Evolutionary conservation across 345 rosid species (phyloP).

Genomic region (Lumnitzera racemosa): DNA sequence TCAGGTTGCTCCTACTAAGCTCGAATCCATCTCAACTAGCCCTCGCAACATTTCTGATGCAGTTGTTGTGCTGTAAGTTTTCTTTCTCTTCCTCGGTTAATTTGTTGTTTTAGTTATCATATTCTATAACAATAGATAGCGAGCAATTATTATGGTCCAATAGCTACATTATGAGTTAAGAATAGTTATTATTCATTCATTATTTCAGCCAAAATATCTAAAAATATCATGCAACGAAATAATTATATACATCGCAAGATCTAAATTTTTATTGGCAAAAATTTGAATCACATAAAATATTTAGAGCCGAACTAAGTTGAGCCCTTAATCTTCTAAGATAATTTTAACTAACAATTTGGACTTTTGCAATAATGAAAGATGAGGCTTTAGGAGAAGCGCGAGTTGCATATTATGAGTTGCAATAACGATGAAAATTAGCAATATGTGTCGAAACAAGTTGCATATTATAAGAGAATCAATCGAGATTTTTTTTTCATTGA

Average conservation of each 20-base stretch:
- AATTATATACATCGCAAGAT: background rate
- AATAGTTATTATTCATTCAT: no score
- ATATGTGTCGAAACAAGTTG: conserved; percentile 70
- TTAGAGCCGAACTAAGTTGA: no score
- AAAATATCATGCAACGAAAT: background rate
- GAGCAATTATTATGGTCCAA: no score
- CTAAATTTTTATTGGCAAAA: background rate
- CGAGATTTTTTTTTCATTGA: no score
- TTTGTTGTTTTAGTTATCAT: no score
- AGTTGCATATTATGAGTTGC: conserved; percentile 54
- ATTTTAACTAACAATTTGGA: no score
- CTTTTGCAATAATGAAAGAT: conserved; percentile 54
- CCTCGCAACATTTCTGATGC: conserved; percentile 51
- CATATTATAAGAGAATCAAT: no score
- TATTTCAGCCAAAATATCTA: background rate
- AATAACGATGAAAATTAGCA: conserved; percentile 65
- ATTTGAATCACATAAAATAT: background rate
- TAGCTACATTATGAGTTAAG: no score
- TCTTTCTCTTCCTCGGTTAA: background rate
- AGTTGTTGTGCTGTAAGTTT: conserved; percentile 58
- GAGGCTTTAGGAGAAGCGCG: conserved; percentile 83
- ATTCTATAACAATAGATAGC: no score
- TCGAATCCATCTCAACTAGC: conserved; percentile 46
- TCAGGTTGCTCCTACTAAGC: conserved; percentile 69
- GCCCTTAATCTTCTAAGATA: no score